Evolutionary conservation across 2,329 filamentous ascomycete genomes (phyloP), one percentile per base, ranked within the genome.

Genomic region (Hyphodiscus sp.): DNA sequence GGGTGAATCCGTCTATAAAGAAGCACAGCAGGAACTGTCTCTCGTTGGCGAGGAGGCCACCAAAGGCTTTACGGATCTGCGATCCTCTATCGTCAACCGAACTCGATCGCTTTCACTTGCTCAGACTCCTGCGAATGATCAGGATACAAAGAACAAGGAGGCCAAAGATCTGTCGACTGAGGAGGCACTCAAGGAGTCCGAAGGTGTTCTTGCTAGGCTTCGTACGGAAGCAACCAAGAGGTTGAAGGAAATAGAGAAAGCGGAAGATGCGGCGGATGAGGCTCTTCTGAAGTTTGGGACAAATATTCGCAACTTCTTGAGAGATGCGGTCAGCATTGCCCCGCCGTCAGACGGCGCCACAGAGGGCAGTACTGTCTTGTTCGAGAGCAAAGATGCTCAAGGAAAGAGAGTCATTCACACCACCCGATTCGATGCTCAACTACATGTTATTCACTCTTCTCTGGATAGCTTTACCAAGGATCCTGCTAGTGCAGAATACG

Each of bases 221-320:
- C 82, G 84, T 53, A 72, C 76, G 19, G 89, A 95, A 72, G 91
- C 91, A 4, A 77, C 88, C 23, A 91, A 90, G 71, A 82, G 90
- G 47, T 75, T 97, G 55, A 94, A 89, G 66, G 90, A 96, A 55
- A 85, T 97, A 19, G 89, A 96, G 67, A 83, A 83, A 63, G 94
- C 92, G 13, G 94, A 99, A 71, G 92, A 97, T 67, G 92, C 92
- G 3, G 94, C 94, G 8, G 94, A 99, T 69, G 94, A 97, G 70
- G 94, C 94, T 0, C 81, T 99, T 10, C 75, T 97, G 61, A 89
- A 89, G 61, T 96, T 97, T 65, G 94, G 94, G 20, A 83, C 84
- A 54, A 96, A 94, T 64, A 83, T 99, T 47, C 81, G 89, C 41
- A 87, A 92, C 70, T 97, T 95, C 73, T 76, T 99, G 58, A 83